These are phyloP conservation scores for Sclerotinia sclerotiorum DNA, from an alignment of 2,329 filamentous ascomycete genomes.

Conservation along the genomic window DNA sequence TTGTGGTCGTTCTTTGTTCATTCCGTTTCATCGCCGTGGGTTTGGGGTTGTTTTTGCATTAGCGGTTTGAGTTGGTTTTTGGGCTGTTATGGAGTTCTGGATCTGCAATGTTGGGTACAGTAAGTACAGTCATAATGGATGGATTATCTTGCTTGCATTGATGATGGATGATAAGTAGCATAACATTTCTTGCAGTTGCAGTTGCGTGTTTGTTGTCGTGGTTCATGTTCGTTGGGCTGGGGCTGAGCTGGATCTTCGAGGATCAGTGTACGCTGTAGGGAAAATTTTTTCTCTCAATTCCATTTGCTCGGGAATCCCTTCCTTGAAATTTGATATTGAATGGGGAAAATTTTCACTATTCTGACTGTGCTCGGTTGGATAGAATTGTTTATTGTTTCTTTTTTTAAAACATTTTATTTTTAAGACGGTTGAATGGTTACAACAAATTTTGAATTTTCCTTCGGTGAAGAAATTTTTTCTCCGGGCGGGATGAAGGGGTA, in stretches of 20 bases:
- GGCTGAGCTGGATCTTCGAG: conserved; percentile 14
- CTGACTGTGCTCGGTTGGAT: conserved; percentile 6
- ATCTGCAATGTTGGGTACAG: conserved; percentile 10
- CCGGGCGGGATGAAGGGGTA: conserved; percentile 2
- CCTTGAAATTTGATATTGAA: background rate
- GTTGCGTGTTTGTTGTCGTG: conserved; percentile 4
- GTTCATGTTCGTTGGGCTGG: conserved; percentile 17
- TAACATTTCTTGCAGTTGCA: background rate
- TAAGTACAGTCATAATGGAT: no score
- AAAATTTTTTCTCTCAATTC: background rate
- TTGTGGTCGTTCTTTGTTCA: background rate
- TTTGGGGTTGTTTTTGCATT: background rate
- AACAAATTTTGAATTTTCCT: background rate
- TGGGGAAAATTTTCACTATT: background rate
- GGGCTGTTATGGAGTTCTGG: conserved; percentile 13
- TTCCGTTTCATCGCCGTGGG: conserved; percentile 11
- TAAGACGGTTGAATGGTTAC: background rate
- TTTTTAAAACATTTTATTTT: background rate
- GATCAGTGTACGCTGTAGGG: background rate
- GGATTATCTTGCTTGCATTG: conserved; percentile 12
- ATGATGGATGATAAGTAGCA: conserved; percentile 12
- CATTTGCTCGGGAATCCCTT: conserved; percentile 13
- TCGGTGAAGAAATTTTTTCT: conserved; percentile 14
- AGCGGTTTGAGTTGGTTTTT: background rate
- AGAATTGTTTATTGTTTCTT: background rate